Percentiles rank a stretch among this genome's conserved stretches.
Evolutionary conservation across 2,329 filamentous ascomycete genomes (phyloP).

Genomic region (Colletotrichum agaves): DNA sequence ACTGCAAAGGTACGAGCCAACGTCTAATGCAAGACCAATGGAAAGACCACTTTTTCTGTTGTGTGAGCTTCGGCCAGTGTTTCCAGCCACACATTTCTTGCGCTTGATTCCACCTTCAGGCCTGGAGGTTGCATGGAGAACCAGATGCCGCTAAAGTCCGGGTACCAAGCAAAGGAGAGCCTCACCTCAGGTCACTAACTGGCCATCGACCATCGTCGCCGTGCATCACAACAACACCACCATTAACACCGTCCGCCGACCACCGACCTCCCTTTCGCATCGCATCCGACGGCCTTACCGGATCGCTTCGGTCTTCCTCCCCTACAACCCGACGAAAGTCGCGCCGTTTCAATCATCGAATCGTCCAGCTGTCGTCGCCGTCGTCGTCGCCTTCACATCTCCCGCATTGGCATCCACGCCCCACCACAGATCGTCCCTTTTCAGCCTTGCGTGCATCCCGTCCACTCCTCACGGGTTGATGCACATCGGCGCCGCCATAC

Average conservation of each 20-base stretch:
- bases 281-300: slow-evolving; percentile 1
- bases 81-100: slow-evolving; percentile 31
- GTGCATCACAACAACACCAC: slow-evolving; percentile 9
- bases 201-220: not conserved
- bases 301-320: not conserved
- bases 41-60: slow-evolving; percentile 19
- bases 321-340: not conserved
- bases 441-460: slow-evolving; percentile 29
- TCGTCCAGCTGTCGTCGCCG: not conserved
- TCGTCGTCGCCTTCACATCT: not conserved
- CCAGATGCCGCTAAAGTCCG: slow-evolving; percentile 8
- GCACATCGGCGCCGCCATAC: slow-evolving; percentile 10
- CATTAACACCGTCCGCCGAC: not conserved
- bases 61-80: slow-evolving; percentile 2
- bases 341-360: not conserved
- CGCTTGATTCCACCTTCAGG: slow-evolving; percentile 5
- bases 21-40: slow-evolving; percentile 34
- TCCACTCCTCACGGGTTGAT: slow-evolving; percentile 17
- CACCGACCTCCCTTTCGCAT: not conserved
- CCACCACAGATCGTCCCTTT: slow-evolving; percentile 32
- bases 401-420: slow-evolving; percentile 32
- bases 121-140: not conserved
- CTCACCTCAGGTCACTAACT: slow-evolving; percentile 23
- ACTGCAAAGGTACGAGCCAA: slow-evolving; percentile 29
- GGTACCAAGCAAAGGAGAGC: slow-evolving; percentile 29